These are phyloP conservation scores for Nemania sp. DNA, from an alignment of 2,329 filamentous ascomycete genomes.

Conservation along the genomic window DNA sequence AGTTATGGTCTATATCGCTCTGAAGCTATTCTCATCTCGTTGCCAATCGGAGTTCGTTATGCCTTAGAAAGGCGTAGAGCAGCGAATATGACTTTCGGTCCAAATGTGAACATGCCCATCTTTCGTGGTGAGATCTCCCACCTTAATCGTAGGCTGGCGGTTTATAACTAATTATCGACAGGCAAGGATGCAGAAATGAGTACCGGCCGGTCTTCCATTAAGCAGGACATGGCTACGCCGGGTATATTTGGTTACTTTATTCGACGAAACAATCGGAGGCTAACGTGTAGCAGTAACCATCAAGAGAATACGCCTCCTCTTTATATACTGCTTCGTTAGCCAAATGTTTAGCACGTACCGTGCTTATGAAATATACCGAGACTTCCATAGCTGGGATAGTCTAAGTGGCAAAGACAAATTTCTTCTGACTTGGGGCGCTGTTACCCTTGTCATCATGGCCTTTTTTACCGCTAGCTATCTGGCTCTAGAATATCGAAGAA, in stretches of 20 bases:
- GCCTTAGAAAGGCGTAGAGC: not conserved
- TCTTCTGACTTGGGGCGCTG: not conserved
- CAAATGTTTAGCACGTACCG: not conserved
- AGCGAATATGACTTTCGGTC: not conserved
- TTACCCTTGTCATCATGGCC: not conserved
- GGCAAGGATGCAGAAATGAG: not conserved
- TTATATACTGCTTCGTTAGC: not conserved
- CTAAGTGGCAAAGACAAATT: not conserved
- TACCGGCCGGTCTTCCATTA: not conserved
- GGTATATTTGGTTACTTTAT: not conserved
- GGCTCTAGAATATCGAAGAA: not conserved
- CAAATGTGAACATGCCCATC: not conserved
- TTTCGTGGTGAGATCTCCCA: constrained; percentile 3
- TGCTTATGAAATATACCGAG: constrained; percentile 1
- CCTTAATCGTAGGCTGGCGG: not conserved
- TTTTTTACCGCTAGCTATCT: not conserved
- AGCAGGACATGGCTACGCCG: not conserved
- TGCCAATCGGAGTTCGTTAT: not conserved
- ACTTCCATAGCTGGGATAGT: constrained; percentile 1
- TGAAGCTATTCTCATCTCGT: not conserved
- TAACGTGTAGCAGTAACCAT: constrained; percentile 1
- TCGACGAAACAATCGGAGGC: not conserved
- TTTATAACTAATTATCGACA: not conserved
- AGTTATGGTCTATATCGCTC: not conserved
- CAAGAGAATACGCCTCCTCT: not conserved